A percentile compares a stretch with the other conserved stretches of the same genome.
Evolutionary conservation across 2,329 filamentous ascomycete species (phyloP).

Genomic region (Colletotrichum sp.): DNA sequence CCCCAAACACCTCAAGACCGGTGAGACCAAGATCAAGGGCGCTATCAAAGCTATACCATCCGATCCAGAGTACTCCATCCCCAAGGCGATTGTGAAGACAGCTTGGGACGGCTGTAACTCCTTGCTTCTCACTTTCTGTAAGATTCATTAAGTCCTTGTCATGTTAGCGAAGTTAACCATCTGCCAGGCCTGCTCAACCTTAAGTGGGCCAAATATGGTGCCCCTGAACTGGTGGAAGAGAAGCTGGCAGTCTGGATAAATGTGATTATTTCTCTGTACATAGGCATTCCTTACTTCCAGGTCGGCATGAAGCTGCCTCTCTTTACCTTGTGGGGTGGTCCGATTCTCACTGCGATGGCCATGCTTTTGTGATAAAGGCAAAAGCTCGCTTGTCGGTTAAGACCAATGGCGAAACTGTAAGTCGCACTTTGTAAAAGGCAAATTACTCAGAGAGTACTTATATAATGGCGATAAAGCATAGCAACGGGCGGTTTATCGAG

Average conservation of each 20-base stretch:
- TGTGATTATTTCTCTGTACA: neutral
- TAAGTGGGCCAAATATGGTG: neutral
- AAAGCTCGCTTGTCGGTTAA: neutral
- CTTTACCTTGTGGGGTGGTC: neutral
- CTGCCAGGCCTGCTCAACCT: neutral
- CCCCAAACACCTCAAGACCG: neutral
- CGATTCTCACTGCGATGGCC: neutral
- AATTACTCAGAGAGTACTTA: neutral
- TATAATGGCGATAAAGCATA: neutral
- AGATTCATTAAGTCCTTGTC: rapidly evolving
- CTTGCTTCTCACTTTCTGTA: neutral
- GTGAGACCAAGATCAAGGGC: neutral
- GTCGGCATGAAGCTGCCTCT: neutral
- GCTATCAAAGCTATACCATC: neutral
- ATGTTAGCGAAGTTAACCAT: neutral
- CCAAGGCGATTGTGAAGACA: neutral
- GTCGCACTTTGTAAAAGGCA: neutral
- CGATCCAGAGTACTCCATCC: neutral
- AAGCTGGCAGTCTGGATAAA: neutral
- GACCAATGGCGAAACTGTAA: neutral
- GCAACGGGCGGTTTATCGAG: rapidly evolving
- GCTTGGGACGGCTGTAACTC: neutral
- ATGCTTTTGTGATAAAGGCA: neutral
- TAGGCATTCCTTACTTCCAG: neutral
- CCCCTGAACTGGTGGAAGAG: neutral